Conservation (phyloP, 129 eudicot genomes). For the Flaveria robusta region DNA sequence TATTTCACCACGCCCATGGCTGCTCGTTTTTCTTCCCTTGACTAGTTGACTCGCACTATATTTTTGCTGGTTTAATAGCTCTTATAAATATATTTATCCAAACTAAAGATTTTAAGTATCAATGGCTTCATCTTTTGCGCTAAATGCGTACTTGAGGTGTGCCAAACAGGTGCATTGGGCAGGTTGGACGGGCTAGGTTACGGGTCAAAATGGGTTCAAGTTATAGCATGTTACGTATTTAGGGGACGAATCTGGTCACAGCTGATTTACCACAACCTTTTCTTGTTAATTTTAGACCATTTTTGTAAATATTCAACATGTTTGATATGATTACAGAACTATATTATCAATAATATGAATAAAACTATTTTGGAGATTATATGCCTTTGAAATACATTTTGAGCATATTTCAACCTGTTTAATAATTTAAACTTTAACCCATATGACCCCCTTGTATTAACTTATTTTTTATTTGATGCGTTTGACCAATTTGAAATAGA, state of each 20-base stretch:
- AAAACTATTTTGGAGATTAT: neutral
- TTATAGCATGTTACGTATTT: neutral
- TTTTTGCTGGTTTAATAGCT: neutral
- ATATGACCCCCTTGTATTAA: no score
- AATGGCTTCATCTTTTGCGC: neutral
- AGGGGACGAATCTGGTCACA: neutral
- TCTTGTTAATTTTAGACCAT: neutral
- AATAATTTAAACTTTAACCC: no score
- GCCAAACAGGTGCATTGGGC: neutral
- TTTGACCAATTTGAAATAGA: no score
- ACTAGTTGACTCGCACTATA: neutral
- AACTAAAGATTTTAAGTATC: neutral
- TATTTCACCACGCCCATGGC: neutral
- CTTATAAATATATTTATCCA: no score
- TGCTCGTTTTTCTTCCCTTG: neutral
- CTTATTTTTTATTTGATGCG: no score
- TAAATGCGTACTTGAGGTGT: slow-evolving; percentile 1
- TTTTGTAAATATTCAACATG: neutral
- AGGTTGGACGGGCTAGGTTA: no score
- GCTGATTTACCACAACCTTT: neutral
- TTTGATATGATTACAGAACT: neutral
- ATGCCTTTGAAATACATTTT: neutral
- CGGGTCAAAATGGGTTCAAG: neutral
- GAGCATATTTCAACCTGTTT: no score
- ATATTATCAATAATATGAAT: neutral